Conservation (phyloP, 306 rosid species). For the Prunus armeniaca region DNA sequence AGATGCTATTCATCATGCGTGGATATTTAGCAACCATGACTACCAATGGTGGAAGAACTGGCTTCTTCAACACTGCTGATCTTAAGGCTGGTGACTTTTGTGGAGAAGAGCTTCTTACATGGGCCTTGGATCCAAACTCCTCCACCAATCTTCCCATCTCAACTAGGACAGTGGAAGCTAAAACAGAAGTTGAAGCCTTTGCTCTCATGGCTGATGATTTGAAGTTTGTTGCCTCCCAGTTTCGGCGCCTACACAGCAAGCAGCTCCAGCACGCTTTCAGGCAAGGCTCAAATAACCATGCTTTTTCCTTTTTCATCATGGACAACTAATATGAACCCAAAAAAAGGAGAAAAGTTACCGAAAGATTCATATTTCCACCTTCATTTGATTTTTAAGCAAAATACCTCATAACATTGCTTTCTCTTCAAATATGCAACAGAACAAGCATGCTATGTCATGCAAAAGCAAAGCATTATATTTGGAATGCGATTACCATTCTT, state of each 20-base stretch:
- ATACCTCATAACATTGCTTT: neutral
- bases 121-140: conserved; percentile 76
- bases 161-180: conserved; percentile 64
- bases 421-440: neutral
- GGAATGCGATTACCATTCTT: neutral
- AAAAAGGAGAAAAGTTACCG: too few relatives aligned
- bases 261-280: conserved; percentile 71
- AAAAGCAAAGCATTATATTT: neutral
- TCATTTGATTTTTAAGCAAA: too few relatives aligned
- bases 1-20: conserved; percentile 82
- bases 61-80: conserved; percentile 50
- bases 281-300: conserved; percentile 35
- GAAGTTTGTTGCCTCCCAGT: conserved; percentile 70
- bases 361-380: too few relatives aligned
- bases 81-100: conserved; percentile 87
- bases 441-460: neutral
- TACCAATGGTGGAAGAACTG: conserved; percentile 73
- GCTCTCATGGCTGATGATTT: conserved; percentile 74
- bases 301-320: conserved; percentile 12
- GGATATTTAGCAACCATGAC: conserved; percentile 58
- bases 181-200: conserved; percentile 84
- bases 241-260: conserved; percentile 62
- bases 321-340: too few relatives aligned
- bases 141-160: conserved; percentile 68
- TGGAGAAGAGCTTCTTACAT: conserved; percentile 92